Base-by-base conservation (phyloP, 305 asterid species). In the Coffea humblotiana region DNA sequence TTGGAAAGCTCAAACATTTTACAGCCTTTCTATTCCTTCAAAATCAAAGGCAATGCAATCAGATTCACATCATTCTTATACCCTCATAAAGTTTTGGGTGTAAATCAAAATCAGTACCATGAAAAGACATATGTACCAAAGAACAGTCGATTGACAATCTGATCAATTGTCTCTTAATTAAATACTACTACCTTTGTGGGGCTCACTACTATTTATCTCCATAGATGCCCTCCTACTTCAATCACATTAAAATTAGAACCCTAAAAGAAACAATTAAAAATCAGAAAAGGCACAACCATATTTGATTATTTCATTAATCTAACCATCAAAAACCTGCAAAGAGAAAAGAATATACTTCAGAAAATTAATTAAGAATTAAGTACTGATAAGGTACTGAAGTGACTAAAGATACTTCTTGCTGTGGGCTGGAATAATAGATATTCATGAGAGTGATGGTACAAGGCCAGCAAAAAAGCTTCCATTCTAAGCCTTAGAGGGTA, bases 391-490 rank as follows among this genome's bases (percentile, higher is more conserved):
- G 5, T 16, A 6, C 23, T 52, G 7, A 32, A 64, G 19, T 48
- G 13, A 70, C 18, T 21, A 49, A 19, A 23, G 77, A 51, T 54
- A 40, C 82, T 67, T 40, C 35, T 49, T 21, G 72, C 79, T n/a
- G 12, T 66, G 29, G 61, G 70, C 43, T 71, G 49, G 73, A 54
- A 70, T 75, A 40, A 29, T 35, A 56, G 72, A 29, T 35, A 29
- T 68, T 60, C 73, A 19, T 35, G 78, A 76, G 51, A 81, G 77
- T 48, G 54, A 78, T 29, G n/a, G 79, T 75, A 74, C 27, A 70
- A 84, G 64, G 75, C 74, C 81, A 81, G 70, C 81, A 37, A 63
- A 52, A 52, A 83, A 72, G 70, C 78, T 76, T 71, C 64, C 48
- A 47, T 6, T 52, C 85, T 75, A 56, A 80, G 77, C 78, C 29